Evolutionary conservation across 441 rosid genomes (phyloP).

Genomic region (Syzygium malaccense): DNA sequence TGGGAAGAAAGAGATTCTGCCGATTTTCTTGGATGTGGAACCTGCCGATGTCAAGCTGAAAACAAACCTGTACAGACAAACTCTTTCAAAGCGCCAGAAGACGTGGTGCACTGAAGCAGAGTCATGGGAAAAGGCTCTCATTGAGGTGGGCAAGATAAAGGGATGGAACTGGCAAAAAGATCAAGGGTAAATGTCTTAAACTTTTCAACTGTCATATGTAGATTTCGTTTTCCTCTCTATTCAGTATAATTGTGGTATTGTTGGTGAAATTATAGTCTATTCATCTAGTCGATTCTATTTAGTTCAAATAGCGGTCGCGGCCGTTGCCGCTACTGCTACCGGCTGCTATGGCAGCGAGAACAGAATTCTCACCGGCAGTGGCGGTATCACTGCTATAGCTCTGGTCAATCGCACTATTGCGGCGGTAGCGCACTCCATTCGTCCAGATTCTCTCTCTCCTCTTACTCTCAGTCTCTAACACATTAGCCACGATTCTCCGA

Average conservation of each 20-base stretch:
- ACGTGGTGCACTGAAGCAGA: fast-evolving
- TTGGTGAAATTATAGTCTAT: no score
- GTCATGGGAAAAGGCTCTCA: not conserved
- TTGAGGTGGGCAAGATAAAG: no score
- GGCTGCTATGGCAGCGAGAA: not conserved
- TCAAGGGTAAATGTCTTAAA: not conserved
- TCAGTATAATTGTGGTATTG: no score
- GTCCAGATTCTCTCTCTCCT: no score
- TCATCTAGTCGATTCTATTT: no score
- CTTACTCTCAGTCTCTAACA: no score
- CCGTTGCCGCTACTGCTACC: not conserved
- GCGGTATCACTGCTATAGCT: no score
- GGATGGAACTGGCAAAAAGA: not conserved
- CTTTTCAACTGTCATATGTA: no score
- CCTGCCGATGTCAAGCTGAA: not conserved
- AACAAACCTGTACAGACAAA: fast-evolving
- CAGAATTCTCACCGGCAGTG: not conserved
- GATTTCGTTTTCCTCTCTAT: no score
- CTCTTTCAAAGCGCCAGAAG: not conserved
- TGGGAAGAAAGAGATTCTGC: not conserved
- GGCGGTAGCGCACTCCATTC: no score
- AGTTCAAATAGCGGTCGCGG: not conserved
- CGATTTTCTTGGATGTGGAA: not conserved
- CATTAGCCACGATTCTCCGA: no score
- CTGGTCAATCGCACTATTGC: no score